phyloP scores from a whole-genome alignment of 805 yeast species.

The Candida xyloterini region DNA sequence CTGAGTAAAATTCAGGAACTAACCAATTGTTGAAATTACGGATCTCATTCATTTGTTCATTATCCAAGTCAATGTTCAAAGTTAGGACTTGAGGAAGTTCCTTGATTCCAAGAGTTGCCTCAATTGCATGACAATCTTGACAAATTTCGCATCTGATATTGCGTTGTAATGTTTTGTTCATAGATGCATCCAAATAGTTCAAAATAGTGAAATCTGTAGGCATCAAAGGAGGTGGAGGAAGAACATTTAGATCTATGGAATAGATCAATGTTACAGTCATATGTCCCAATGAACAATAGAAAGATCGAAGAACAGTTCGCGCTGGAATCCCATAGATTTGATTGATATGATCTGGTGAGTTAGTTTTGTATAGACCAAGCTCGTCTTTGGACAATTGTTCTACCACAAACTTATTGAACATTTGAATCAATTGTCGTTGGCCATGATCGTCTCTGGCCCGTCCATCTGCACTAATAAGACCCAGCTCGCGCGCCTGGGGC shows the following conservation, averaged over 20 bases:
- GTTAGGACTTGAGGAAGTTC: conserved; percentile 63
- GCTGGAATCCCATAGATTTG: conserved; percentile 41
- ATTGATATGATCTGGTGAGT: conserved; percentile 21
- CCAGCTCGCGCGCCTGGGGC: conserved; percentile 49
- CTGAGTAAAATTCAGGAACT: conserved; percentile 52
- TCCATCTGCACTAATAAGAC: conserved; percentile 51
- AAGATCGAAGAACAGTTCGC: conserved; percentile 40
- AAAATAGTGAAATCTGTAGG: conserved; percentile 40
- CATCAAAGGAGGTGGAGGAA: conserved; percentile 34
- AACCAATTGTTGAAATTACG: conserved; percentile 56
- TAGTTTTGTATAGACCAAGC: conserved; percentile 26
- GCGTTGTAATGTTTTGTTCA: conserved; percentile 49
- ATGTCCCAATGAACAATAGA: conserved; percentile 38
- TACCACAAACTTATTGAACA: conserved; percentile 59
- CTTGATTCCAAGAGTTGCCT: conserved; percentile 48
- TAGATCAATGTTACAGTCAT: conserved; percentile 36
- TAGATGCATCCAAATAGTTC: conserved; percentile 58
- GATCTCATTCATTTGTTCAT: conserved; percentile 52
- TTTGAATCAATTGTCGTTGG: conserved; percentile 44
- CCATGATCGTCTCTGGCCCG: conserved; percentile 41
- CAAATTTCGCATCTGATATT: conserved; percentile 54
- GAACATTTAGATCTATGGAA: conserved; percentile 40
- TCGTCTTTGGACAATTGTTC: conserved; percentile 53
- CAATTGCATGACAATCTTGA: conserved; percentile 49
- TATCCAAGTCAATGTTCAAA: conserved; percentile 54